Conservation (phyloP, 208 protist species). For the Zelonia costaricensis region DNA sequence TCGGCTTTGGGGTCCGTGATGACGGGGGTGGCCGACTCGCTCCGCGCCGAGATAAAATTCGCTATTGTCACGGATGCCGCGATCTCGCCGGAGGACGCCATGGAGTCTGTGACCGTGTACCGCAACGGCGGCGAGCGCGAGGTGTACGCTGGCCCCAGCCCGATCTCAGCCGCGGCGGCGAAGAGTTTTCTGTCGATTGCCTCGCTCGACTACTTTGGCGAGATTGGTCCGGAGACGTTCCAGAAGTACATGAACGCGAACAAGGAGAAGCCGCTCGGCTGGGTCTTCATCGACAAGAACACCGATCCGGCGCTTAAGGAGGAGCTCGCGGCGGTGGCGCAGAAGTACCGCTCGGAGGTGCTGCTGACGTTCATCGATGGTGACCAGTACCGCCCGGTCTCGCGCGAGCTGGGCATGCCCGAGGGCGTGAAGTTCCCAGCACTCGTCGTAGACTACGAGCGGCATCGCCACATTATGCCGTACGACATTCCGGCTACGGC, state of each 20-base stretch:
- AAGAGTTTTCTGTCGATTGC: slow-evolving; percentile 57
- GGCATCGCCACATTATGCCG: slow-evolving; percentile 59
- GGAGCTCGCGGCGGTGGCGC: slow-evolving; percentile 47
- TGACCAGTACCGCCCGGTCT: slow-evolving; percentile 67
- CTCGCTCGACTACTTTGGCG: slow-evolving; percentile 57
- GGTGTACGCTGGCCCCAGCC: slow-evolving; percentile 35
- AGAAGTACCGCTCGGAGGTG: slow-evolving; percentile 70
- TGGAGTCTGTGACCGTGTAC: slow-evolving; percentile 72
- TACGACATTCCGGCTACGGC: slow-evolving; percentile 36
- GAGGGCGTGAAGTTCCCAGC: slow-evolving; percentile 68
- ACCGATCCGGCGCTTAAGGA: slow-evolving; percentile 23
- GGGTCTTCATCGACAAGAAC: slow-evolving; percentile 67
- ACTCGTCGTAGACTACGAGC: slow-evolving; percentile 65
- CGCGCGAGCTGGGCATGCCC: slow-evolving; percentile 56
- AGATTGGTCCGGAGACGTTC: slow-evolving; percentile 69
- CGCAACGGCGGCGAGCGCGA: slow-evolving; percentile 45
- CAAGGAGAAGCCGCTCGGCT: slow-evolving; percentile 49
- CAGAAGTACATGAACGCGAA: slow-evolving; percentile 60
- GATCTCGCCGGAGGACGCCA: slow-evolving; percentile 43
- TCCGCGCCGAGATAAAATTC: slow-evolving; percentile 59
- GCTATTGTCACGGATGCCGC: slow-evolving; percentile 55
- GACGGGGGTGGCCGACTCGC: slow-evolving; percentile 25
- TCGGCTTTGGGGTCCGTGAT: slow-evolving; percentile 39
- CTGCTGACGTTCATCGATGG: slow-evolving; percentile 78
- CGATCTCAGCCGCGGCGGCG: slow-evolving; percentile 37